These are phyloP conservation scores for Bidens hawaiensis DNA, from an alignment of 140 eudicot genomes.

Conservation along the genomic window DNA sequence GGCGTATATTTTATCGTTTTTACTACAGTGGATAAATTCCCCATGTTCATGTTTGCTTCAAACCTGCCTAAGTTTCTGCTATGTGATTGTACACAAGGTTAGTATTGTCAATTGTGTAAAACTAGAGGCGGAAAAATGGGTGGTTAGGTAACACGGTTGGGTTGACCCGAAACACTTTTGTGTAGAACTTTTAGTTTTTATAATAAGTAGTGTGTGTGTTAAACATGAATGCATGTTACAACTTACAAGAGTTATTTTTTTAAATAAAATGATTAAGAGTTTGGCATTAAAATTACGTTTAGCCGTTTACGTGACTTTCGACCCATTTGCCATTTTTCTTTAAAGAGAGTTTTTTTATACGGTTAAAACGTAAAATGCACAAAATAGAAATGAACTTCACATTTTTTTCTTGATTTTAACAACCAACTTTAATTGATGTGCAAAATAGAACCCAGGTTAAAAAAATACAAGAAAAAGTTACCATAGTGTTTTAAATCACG, in stretches of 20 bases:
- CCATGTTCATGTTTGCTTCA: conserved; percentile 50
- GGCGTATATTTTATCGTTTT: conserved; percentile 49
- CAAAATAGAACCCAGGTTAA: not conserved
- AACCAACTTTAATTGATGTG: not conserved
- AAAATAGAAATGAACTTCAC: not conserved
- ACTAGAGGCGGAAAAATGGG: not conserved
- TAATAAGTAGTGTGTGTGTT: not conserved
- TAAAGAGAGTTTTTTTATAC: not conserved
- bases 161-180: not conserved
- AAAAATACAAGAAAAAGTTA: too few species aligned
- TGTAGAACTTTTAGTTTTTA: too few species aligned
- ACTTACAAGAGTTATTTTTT: not conserved
- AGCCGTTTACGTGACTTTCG: not conserved
- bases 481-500: too few species aligned
- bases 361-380: not conserved
- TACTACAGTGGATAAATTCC: conserved; percentile 63
- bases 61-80: conserved; percentile 44
- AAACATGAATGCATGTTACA: not conserved
- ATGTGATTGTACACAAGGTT: conserved; percentile 65
- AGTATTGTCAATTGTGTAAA: conserved; percentile 2
- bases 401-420: not conserved
- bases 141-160: not conserved
- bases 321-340: not conserved
- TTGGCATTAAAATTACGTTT: not conserved
- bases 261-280: not conserved